A percentile compares a stretch with the other conserved stretches of the same genome.
Conservation (phyloP, 2,329 filamentous ascomycete species). For the Byssothecium circinans region DNA sequence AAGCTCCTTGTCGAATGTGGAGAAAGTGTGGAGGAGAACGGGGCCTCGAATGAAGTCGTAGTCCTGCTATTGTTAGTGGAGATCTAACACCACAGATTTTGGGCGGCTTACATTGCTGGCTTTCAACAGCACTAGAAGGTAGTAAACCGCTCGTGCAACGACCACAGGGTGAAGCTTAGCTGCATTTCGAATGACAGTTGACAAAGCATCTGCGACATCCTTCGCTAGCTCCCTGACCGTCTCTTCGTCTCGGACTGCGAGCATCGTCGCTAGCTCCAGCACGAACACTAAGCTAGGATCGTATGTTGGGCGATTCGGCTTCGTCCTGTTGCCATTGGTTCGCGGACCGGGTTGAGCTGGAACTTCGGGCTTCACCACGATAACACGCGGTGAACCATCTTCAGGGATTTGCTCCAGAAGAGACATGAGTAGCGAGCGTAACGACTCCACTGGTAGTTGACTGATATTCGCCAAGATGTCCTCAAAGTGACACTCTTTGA, state of each 20-base stretch:
- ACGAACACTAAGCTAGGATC: slow-evolving; percentile 86
- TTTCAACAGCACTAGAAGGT: slow-evolving; percentile 78
- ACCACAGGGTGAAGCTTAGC: slow-evolving; percentile 79
- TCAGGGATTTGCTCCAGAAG: slow-evolving; percentile 86
- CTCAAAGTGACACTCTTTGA: slow-evolving; percentile 84
- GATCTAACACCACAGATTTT: not conserved
- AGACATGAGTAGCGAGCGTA: slow-evolving; percentile 68
- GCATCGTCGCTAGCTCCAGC: slow-evolving; percentile 83
- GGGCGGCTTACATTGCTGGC: slow-evolving; percentile 74
- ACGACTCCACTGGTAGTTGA: slow-evolving; percentile 60
- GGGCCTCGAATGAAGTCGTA: slow-evolving; percentile 90
- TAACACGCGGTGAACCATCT: slow-evolving; percentile 76
- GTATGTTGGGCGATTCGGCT: slow-evolving; percentile 66
- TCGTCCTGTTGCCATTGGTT: slow-evolving; percentile 60
- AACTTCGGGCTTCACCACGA: slow-evolving; percentile 85
- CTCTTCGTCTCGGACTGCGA: slow-evolving; percentile 74
- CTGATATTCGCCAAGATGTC: slow-evolving; percentile 83
- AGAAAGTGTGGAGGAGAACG: slow-evolving; percentile 87
- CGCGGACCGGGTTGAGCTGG: slow-evolving; percentile 64
- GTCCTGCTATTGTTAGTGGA: slow-evolving; percentile 56
- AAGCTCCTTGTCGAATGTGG: slow-evolving; percentile 77
- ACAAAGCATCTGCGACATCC: slow-evolving; percentile 76
- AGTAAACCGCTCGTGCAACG: slow-evolving; percentile 81
- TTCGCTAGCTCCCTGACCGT: slow-evolving; percentile 76
- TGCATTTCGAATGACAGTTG: slow-evolving; percentile 78